Base-by-base conservation (phyloP, 176 grass and related monocot species). In the Avena insularis region DNA sequence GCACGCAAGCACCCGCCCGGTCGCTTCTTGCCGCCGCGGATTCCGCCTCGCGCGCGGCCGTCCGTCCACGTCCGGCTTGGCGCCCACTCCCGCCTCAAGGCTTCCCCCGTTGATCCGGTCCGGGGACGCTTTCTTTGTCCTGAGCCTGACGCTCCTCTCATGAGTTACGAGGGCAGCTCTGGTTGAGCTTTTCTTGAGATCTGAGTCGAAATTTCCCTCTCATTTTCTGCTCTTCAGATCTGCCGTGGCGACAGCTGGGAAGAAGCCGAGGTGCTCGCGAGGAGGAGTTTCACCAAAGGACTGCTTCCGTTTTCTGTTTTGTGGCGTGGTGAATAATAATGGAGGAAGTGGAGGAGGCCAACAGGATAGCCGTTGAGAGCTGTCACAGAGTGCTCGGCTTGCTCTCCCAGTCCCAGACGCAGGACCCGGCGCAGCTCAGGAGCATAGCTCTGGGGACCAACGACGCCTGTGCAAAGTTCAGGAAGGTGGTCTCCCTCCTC, bases 311-410 rank as follows among this genome's bases (percentile, higher is more conserved):
- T 68, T 65, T 59, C 16, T 4, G 77, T 46, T 38, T 56, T 48
- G 2, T 48, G 46, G 46, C 46, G 46, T 65, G 49, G 43, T 77
- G 14, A 27, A 7, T 7, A 67, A 45, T 17, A 16, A 98, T 99
- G 97, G 85, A 99, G 85, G 85, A 93, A 64, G 82, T 96, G 70
- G 92, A 99, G 85, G 83, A 66, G 87, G 97, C 94, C 6, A 99
- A 93, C 71, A 88, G 76, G 77, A 82, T 85, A 48, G 97, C 97
- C 48, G 86, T 96, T 67, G 92, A 87, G 92, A 93, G 86, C 61
- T 96, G 97, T 80, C 84, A 92, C 87, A 83, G 87, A 63, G 97
- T 99, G 35, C 83, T 99, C 4, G 87, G 64, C 65, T 27, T 99
- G n/a, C 84, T 99, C 25, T 56, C 87, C 1, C 70, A 48, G 46